These are phyloP conservation scores for Citrullus mucosospermus DNA, from an alignment of 306 rosid species.

Conservation along the genomic window DNA sequence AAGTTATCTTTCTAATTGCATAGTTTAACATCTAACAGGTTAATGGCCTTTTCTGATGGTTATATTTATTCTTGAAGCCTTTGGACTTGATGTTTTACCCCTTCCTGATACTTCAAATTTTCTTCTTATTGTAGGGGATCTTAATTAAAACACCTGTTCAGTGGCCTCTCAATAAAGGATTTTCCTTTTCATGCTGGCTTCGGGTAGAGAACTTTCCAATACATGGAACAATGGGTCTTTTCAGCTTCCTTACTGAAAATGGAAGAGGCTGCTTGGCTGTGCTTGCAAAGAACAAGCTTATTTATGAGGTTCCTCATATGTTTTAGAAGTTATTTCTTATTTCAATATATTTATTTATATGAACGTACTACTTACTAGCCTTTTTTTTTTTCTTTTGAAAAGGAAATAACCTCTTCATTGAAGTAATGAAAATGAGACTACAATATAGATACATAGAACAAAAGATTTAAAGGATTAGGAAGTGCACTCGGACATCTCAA, in stretches of 20 bases:
- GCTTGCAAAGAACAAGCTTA: slow-evolving; percentile 66
- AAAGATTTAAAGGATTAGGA: too few relatives aligned
- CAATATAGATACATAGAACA: too few relatives aligned
- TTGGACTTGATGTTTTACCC: not conserved
- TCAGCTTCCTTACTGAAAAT: slow-evolving; percentile 81
- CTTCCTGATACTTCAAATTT: slow-evolving; percentile 11
- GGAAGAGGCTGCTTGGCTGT: slow-evolving; percentile 84
- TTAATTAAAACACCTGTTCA: slow-evolving; percentile 70
- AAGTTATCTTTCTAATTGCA: not conserved
- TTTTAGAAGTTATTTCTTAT: slow-evolving; percentile 4
- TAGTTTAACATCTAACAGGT: not conserved
- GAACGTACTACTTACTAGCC: not conserved
- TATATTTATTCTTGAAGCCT: not conserved
- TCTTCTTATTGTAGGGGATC: slow-evolving; percentile 60
- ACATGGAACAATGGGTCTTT: slow-evolving; percentile 82
- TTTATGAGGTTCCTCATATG: slow-evolving; percentile 52
- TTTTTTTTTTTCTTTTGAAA: too few relatives aligned
- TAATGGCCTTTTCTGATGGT: not conserved
- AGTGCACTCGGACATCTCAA: too few relatives aligned
- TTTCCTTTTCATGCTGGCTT: slow-evolving; percentile 93
- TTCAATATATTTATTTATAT: slow-evolving; percentile 7
- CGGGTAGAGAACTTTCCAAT: slow-evolving; percentile 87
- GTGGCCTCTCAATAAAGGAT: slow-evolving; percentile 89
- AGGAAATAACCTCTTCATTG: too few relatives aligned
- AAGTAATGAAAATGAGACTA: too few relatives aligned